phyloP scores from a whole-genome alignment of 192 early-diverging fungal species.

The Coemansia sp. region DNA sequence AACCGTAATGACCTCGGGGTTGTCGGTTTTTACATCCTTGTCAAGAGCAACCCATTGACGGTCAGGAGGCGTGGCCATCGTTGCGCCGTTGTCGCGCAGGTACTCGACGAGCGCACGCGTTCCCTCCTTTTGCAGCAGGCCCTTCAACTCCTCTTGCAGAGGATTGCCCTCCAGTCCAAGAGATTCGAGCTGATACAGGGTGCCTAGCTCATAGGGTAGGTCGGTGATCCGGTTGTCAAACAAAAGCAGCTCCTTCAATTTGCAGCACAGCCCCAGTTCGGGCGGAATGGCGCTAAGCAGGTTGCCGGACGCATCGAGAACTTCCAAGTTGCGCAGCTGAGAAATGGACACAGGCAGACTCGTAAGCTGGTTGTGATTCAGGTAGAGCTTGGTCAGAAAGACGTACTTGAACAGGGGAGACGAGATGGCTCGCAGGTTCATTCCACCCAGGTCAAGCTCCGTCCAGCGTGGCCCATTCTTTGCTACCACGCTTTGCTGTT shows the following conservation, averaged over 20 bases:
- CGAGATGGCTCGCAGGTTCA: slow-evolving; percentile 82
- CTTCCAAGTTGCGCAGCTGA: slow-evolving; percentile 62
- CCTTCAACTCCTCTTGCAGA: slow-evolving; percentile 73
- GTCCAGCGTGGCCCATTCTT: slow-evolving; percentile 64
- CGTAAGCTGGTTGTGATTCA: slow-evolving; percentile 94
- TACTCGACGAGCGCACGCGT: slow-evolving; percentile 77
- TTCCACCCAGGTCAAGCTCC: slow-evolving; percentile 90
- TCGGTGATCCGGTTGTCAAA: slow-evolving; percentile 89
- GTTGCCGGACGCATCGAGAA: slow-evolving; percentile 90
- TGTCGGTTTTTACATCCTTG: slow-evolving; percentile 61
- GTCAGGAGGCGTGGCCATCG: slow-evolving; percentile 72
- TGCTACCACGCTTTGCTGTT: slow-evolving; percentile 20
- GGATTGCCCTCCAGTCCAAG: slow-evolving; percentile 96
- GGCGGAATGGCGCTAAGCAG: slow-evolving; percentile 75
- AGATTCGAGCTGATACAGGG: slow-evolving; percentile 82
- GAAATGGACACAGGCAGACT: slow-evolving; percentile 69
- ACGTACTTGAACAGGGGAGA: slow-evolving; percentile 72
- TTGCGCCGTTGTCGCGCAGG: slow-evolving; percentile 82
- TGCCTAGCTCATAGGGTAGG: slow-evolving; percentile 85
- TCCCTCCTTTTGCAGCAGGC: slow-evolving; percentile 83
- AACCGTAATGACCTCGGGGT: slow-evolving; percentile 77
- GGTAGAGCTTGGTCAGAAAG: slow-evolving; percentile 88
- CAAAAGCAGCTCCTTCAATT: slow-evolving; percentile 75
- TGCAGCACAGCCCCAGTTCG: slow-evolving; percentile 82
- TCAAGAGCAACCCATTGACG: slow-evolving; percentile 89